Conservation (phyloP, 1,284 basidiomycete species). For the Malassezia nana region DNA sequence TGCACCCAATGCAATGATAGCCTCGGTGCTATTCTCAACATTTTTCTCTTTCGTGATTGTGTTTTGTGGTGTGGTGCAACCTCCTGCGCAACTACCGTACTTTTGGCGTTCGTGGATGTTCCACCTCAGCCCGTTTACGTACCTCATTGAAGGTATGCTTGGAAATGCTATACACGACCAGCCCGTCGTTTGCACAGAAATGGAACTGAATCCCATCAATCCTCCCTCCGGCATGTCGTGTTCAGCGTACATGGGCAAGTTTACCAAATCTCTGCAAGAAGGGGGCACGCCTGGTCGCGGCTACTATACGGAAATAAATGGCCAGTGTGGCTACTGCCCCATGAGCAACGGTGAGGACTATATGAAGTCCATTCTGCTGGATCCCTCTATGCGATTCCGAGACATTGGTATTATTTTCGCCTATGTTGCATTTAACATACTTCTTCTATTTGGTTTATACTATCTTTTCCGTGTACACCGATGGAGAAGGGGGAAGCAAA, state of each 20-base stretch:
- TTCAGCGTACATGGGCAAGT: slow-evolving; percentile 49
- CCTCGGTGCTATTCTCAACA: slow-evolving; percentile 59
- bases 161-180: slow-evolving; percentile 46
- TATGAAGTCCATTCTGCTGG: slow-evolving; percentile 35
- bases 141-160: slow-evolving; percentile 50
- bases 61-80: slow-evolving; percentile 54
- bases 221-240: slow-evolving; percentile 50
- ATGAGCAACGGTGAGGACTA: slow-evolving; percentile 56
- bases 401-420: slow-evolving; percentile 54
- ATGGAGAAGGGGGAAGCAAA: slow-evolving; percentile 3
- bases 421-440: slow-evolving; percentile 59
- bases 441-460: slow-evolving; percentile 26
- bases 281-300: slow-evolving; percentile 9
- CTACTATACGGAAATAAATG: slow-evolving; percentile 18
- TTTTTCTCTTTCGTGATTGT: slow-evolving; percentile 58
- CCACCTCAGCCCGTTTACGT: slow-evolving; percentile 63
- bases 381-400: slow-evolving; percentile 22
- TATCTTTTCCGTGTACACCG: slow-evolving; percentile 26
- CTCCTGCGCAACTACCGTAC: slow-evolving; percentile 30
- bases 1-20: slow-evolving; percentile 59
- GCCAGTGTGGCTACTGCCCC: slow-evolving; percentile 51
- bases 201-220: slow-evolving; percentile 49
- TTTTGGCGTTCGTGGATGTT: slow-evolving; percentile 47
- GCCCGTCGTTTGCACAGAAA: slow-evolving; percentile 48
- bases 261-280: slow-evolving; percentile 22